A percentile compares a stretch with the other conserved stretches of the same genome.
Evolutionary conservation across 768 basidiomycete genomes (phyloP).

Genomic region (Trametes cingulata): DNA sequence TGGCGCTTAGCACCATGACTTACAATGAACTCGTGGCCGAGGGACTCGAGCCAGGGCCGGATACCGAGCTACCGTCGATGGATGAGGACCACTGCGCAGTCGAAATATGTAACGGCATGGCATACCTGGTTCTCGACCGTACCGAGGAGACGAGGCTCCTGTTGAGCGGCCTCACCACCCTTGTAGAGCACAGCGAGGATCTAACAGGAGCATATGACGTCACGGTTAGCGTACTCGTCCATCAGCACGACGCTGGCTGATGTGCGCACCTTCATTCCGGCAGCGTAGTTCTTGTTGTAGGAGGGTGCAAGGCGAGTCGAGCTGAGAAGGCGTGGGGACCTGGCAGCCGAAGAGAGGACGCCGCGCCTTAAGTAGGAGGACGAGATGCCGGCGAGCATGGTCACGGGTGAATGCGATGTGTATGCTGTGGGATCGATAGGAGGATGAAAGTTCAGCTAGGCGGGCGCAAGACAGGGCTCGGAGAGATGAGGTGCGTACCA

Average conservation of each 20-base stretch:
- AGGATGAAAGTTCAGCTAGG: slow-evolving; percentile 14
- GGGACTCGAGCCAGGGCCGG: slow-evolving; percentile 61
- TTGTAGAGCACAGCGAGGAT: slow-evolving; percentile 75
- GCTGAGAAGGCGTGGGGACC: slow-evolving; percentile 24
- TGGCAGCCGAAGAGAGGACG: slow-evolving; percentile 12
- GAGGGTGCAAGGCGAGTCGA: slow-evolving; percentile 18
- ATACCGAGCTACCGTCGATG: slow-evolving; percentile 63
- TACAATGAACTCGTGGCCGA: slow-evolving; percentile 78
- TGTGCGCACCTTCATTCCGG: slow-evolving; percentile 26
- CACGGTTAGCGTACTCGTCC: not conserved
- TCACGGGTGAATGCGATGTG: slow-evolving; percentile 17
- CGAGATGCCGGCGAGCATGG: slow-evolving; percentile 20
- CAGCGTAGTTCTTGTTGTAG: not conserved
- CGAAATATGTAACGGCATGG: not conserved
- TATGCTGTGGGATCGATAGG: slow-evolving; percentile 19
- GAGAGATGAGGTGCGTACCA: not conserved
- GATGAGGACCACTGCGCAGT: not conserved
- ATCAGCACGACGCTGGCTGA: not conserved
- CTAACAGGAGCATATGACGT: slow-evolving; percentile 35
- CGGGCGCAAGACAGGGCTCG: slow-evolving; percentile 11
- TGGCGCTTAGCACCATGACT: slow-evolving; percentile 18
- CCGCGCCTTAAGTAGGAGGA: slow-evolving; percentile 21
- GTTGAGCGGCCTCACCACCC: slow-evolving; percentile 61
- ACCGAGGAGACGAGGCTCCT: slow-evolving; percentile 77
- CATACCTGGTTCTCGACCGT: slow-evolving; percentile 77